These are phyloP conservation scores for Dendrocalamus latiflorus DNA, from an alignment of 202 grass and related monocot genomes.

Conservation along the genomic window DNA sequence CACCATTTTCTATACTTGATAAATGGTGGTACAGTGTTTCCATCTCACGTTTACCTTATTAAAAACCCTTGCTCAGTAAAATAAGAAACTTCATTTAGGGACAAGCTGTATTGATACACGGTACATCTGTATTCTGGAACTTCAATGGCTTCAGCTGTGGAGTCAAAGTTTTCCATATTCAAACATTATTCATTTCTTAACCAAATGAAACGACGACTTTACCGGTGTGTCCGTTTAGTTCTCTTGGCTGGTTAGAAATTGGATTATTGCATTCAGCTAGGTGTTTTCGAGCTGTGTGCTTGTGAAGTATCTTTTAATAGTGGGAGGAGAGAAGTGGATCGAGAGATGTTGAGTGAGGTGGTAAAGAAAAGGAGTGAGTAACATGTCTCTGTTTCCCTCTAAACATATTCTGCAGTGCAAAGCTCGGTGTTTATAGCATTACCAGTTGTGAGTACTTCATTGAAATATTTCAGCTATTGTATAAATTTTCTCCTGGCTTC, in stretches of 20 bases:
- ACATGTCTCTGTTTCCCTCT: background rate
- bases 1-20: background rate
- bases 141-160: background rate
- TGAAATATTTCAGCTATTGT: background rate
- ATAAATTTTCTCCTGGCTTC: constrained; percentile 14
- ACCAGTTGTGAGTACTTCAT: background rate
- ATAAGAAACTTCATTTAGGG: background rate
- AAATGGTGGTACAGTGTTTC: background rate
- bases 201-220: background rate
- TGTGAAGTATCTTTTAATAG: background rate
- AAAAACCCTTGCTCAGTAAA: background rate
- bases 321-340: background rate
- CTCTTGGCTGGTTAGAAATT: background rate
- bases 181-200: background rate
- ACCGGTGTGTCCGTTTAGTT: background rate
- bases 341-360: background rate
- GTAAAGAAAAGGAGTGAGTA: background rate
- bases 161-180: background rate
- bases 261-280: background rate
- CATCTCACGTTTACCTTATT: background rate
- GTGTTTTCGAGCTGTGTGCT: background rate
- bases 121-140: background rate
- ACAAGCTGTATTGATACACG: background rate
- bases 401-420: background rate
- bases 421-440: background rate